Conservation (phyloP, 2,329 filamentous ascomycete species). For the Trichoderma guizhouense region DNA sequence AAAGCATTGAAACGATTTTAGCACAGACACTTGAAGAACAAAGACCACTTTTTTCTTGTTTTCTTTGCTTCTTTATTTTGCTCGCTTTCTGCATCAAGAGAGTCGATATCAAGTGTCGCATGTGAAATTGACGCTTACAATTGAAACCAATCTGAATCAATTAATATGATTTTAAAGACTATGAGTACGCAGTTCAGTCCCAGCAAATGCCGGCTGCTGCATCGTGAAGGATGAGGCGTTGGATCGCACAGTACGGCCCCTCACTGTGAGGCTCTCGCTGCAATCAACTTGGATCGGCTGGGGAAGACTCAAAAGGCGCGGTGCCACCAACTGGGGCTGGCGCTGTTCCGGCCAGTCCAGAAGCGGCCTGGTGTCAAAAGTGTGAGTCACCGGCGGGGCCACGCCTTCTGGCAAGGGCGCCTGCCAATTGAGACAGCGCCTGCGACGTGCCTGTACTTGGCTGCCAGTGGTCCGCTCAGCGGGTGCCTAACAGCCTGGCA, state of each 20-base stretch:
- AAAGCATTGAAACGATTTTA: neutral
- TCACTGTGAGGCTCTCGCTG: neutral
- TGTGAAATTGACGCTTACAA: neutral
- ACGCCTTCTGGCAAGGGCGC: slow-evolving; percentile 27
- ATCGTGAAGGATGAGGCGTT: neutral
- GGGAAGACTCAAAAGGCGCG: slow-evolving; percentile 8
- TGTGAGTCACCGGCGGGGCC: slow-evolving; percentile 36
- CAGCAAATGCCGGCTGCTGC: neutral
- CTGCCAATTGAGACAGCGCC: neutral
- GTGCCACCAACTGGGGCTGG: slow-evolving; percentile 19
- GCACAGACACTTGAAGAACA: neutral
- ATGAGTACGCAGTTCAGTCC: neutral
- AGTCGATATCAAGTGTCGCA: neutral
- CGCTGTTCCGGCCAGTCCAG: slow-evolving; percentile 27
- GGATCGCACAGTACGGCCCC: neutral
- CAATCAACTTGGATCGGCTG: slow-evolving; percentile 1
- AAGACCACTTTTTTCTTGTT: neutral
- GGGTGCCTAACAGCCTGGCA: slow-evolving; percentile 13
- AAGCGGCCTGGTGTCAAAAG: slow-evolving; percentile 29
- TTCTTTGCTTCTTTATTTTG: neutral
- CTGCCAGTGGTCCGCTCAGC: neutral
- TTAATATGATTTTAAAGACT: neutral
- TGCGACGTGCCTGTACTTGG: neutral
- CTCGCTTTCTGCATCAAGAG: neutral
- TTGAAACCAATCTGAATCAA: neutral